Conservation (phyloP, 2,329 filamentous ascomycete genomes). For the Venturia asperata region DNA sequence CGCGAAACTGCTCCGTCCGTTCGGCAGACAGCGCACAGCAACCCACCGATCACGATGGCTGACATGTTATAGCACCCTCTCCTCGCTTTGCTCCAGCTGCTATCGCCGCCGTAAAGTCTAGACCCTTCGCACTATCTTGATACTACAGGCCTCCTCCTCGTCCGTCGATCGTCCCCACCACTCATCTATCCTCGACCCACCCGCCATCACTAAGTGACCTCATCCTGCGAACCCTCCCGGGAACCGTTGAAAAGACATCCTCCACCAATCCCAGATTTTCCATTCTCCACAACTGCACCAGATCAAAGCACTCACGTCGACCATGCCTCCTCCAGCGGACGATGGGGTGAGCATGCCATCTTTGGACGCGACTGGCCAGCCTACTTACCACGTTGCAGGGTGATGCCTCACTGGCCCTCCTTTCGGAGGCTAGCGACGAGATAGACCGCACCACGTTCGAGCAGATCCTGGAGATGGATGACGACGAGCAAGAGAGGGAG, state of each 20-base stretch:
- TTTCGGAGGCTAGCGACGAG: constrained; percentile 42
- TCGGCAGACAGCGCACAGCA: background rate
- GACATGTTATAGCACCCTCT: constrained; percentile 7
- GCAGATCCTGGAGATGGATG: constrained; percentile 98
- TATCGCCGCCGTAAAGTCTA: background rate
- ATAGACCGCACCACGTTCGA: constrained; percentile 78
- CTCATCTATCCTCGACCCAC: constrained; percentile 11
- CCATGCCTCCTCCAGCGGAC: constrained; percentile 1
- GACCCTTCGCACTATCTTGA: background rate
- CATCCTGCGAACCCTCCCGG: background rate
- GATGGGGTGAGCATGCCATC: background rate
- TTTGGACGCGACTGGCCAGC: background rate
- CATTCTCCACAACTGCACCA: background rate
- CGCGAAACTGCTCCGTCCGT: background rate
- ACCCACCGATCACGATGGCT: background rate
- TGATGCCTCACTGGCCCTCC: constrained; percentile 3
- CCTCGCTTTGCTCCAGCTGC: too few species aligned
- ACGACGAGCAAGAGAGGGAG: constrained; percentile 74
- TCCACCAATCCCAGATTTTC: constrained; percentile 1
- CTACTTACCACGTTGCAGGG: background rate
- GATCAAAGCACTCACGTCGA: background rate
- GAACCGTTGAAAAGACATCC: background rate
- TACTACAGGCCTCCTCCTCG: background rate
- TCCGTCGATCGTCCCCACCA: constrained; percentile 9
- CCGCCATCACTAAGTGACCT: constrained; percentile 4